Base-by-base conservation (phyloP, 2,329 filamentous ascomycete species). In the Cladobotryum mycophilum region DNA sequence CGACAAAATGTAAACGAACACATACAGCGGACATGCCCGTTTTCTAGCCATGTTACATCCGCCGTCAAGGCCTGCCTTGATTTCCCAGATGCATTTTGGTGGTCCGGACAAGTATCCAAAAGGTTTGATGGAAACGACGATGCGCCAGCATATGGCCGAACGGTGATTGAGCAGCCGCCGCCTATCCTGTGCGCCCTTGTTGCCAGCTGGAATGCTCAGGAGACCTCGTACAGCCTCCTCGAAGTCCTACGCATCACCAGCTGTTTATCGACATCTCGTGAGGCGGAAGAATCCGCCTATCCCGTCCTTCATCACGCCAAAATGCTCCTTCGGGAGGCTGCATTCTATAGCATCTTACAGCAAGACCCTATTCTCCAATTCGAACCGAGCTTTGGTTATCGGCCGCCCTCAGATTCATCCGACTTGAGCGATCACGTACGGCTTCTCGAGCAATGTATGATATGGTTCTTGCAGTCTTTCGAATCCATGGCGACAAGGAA, bases 61-160 rank as follows among this genome's bases (percentile, higher is more conserved):
- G 62, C 72, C 52, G 73, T 76, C 14, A 70, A 70, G 48, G 59
- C 63, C 3, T 70, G 73, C 48, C 60, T 79, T 3, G 79, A 82
- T 57, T 80, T 78, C 49, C 69, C 76, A 33, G 79, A 82, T 55
- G 70, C 70, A 2, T 81, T 82, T 58, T 82, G 79, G 79, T 79
- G 76, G 75, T 76, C 73, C 14, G 76, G 78, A 44, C 73, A 79
- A 54, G 62, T 76, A 20, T 71, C 63, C 41, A 53, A 62, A n/a
- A 55, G 53, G 38, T 59, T 59, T 42, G 58, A 58, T n/a, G 48
- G 58, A 22, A 49, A 53, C 17, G 48, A 60, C 17, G 47, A 41
- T 20, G 48, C 53, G 12, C 45, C 49, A 7, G 58, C 58, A 4
- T 47, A 51, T 15, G 52, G 43, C 45, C 52, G 65, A 51, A 69